Evolutionary conservation across 2,329 filamentous ascomycete species (phyloP), one percentile per base, ranked within the genome.

Genomic region (Pyricularia grisea): DNA sequence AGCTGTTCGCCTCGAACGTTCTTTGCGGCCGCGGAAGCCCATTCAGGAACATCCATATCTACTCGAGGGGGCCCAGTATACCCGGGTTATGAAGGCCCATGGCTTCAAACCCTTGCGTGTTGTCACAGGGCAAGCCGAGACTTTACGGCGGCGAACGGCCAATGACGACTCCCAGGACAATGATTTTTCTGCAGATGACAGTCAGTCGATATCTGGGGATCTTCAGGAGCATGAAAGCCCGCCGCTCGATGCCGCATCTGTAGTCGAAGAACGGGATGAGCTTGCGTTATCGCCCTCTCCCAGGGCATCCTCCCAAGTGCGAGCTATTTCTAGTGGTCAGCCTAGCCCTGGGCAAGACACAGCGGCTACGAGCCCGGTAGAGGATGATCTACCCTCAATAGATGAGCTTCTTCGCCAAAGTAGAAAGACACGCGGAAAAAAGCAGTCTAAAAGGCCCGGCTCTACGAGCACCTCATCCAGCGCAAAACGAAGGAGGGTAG

Each of bases 21-120:
- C 83, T 4, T 77, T 88, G n/a, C 81, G 86, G 7, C 85, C 85
- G 0, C 81, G 86, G 25, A 88, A 88, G 70, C 85, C 85, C 0
- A 88, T 88, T 7, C 86, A 88, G 73, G 80, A 88, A 73, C 85
- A 87, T 64, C 86, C 86, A 3, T 88, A 88, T 71, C 76, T 84
- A 6, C 77, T 88, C 4, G 86, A 88, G 71, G 84, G 81, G 73
- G 85, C 81, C 0, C 81, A 83, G 31, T 88, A 87, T 74, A 83
- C 81, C 68, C 84, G 77, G 3, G 76, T 81, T 25, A 81, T 87
- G 72, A 85, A 83, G 73, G 81, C 82, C 3, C 85, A 85, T 69
- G 86, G 86, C 28, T 76, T 88, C 31, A 82, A 81, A 68, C 86
- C 86, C 0, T 73, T 88, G 42, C 80, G 80, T 68, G 77, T 86